Conservation (phyloP, 345 rosid genomes). For the Aegle marmelos region DNA sequence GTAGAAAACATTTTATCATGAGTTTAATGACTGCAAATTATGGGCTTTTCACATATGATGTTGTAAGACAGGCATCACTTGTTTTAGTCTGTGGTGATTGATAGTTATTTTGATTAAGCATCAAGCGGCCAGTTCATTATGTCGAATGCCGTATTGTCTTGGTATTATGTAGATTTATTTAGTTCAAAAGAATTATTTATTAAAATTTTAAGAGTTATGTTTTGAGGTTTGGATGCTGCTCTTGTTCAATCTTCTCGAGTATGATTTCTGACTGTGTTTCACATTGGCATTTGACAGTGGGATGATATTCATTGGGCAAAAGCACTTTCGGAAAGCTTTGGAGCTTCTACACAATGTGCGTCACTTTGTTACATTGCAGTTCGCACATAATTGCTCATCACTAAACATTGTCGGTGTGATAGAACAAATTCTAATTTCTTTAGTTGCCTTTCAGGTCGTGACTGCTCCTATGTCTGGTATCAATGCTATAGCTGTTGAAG, state of each 20-base stretch:
- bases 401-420: not conserved
- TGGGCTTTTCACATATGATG: not conserved
- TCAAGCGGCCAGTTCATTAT: not conserved
- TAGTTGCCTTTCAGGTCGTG: slow-evolving; percentile 56
- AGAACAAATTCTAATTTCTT: slow-evolving; percentile 11
- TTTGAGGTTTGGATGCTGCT: not conserved
- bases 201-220: not conserved
- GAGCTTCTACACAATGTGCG: slow-evolving; percentile 88
- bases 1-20: not conserved
- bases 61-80: not conserved
- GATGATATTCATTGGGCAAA: slow-evolving; percentile 89
- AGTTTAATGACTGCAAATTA: not conserved
- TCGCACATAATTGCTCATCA: slow-evolving; percentile 9
- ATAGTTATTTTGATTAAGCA: not conserved
- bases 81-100: not conserved
- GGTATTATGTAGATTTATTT: not conserved
- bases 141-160: not conserved
- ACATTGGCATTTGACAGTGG: slow-evolving; percentile 56
- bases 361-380: slow-evolving; percentile 2
- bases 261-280: slow-evolving; percentile 8
- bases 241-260: not conserved
- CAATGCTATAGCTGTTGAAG: slow-evolving; percentile 89
- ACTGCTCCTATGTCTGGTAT: slow-evolving; percentile 82
- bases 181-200: not conserved
- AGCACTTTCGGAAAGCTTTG: slow-evolving; percentile 74